A percentile compares a stretch with the other conserved stretches of the same genome.
Conservation (phyloP, 2,329 filamentous ascomycete species). For the Phialophora expanda region DNA sequence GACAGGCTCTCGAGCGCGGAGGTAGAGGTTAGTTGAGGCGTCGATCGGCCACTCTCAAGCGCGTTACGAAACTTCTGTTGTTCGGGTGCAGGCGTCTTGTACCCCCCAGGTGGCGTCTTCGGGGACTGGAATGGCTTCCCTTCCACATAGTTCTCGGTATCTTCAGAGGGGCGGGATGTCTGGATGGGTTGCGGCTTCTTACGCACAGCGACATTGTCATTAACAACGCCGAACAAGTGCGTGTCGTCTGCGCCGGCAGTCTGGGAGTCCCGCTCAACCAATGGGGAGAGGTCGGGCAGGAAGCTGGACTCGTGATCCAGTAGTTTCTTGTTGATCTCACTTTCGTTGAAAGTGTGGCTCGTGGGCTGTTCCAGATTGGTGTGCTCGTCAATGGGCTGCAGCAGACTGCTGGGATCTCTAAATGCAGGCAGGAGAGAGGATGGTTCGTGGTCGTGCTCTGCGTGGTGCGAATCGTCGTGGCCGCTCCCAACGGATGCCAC, state of each 20-base stretch:
- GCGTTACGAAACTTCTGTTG: slow-evolving; percentile 33
- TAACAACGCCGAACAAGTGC: slow-evolving; percentile 48
- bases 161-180: slow-evolving; percentile 23
- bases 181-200: slow-evolving; percentile 33
- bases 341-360: slow-evolving; percentile 57
- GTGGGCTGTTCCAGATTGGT: slow-evolving; percentile 26
- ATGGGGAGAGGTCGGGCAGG: slow-evolving; percentile 59
- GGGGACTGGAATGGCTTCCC: slow-evolving; percentile 32
- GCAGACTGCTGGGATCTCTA: slow-evolving; percentile 36
- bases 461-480: slow-evolving; percentile 29
- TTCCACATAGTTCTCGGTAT: slow-evolving; percentile 21
- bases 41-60: slow-evolving; percentile 35
- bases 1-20: slow-evolving; percentile 50
- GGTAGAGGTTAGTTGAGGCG: slow-evolving; percentile 42
- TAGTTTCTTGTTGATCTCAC: slow-evolving; percentile 63
- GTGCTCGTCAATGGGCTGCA: slow-evolving; percentile 33
- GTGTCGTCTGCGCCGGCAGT: slow-evolving; percentile 51
- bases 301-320: slow-evolving; percentile 70
- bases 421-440: slow-evolving; percentile 31
- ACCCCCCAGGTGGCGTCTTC: slow-evolving; percentile 39
- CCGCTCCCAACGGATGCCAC: slow-evolving; percentile 30
- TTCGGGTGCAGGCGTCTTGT: slow-evolving; percentile 41
- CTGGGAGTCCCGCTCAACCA: slow-evolving; percentile 41
- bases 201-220: slow-evolving; percentile 37
- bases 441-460: slow-evolving; percentile 17